Percentiles rank a stretch among this genome's conserved stretches.
These are phyloP conservation scores for Tephrocybe sp. DNA, from an alignment of 768 basidiomycete species.

Conservation along the genomic window DNA sequence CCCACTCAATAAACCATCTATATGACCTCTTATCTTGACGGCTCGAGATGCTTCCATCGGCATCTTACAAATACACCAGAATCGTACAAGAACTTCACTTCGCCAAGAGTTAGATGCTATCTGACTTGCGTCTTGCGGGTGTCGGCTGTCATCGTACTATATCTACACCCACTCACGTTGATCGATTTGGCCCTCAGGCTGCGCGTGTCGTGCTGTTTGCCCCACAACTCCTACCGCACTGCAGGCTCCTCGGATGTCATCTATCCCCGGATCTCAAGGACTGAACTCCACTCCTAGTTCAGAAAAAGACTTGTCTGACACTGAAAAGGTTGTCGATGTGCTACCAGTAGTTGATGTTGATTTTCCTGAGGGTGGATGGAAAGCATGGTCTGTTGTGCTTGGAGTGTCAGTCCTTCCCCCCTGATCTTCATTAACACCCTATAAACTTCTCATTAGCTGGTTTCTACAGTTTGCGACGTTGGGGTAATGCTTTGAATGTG, in stretches of 20 bases:
- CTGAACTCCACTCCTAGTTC: neutral
- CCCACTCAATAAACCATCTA: neutral
- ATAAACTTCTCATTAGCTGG: conserved; percentile 19
- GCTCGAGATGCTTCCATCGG: neutral
- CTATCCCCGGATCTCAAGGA: neutral
- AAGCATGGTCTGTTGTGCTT: conserved; percentile 24
- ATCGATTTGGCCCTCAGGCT: too few species aligned
- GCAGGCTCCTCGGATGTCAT: neutral
- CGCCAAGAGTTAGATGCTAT: neutral
- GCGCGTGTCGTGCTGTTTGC: too few species aligned
- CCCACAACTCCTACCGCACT: too few species aligned
- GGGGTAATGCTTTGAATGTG: too few species aligned
- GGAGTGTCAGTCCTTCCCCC: conserved; percentile 21
- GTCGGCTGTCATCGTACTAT: neutral
- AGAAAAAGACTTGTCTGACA: neutral
- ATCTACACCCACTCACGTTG: too few species aligned
- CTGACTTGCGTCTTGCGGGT: neutral
- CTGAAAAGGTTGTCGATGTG: neutral
- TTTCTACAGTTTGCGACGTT: conserved; percentile 25
- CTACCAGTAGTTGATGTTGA: conserved; percentile 1
- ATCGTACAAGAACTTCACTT: neutral
- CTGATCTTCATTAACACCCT: too few species aligned
- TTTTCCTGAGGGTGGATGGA: conserved; percentile 23
- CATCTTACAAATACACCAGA: too few species aligned
- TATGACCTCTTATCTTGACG: neutral